Evolutionary conservation across 257 asterid species (phyloP).

Genomic region (Nicotiana knightiana): DNA sequence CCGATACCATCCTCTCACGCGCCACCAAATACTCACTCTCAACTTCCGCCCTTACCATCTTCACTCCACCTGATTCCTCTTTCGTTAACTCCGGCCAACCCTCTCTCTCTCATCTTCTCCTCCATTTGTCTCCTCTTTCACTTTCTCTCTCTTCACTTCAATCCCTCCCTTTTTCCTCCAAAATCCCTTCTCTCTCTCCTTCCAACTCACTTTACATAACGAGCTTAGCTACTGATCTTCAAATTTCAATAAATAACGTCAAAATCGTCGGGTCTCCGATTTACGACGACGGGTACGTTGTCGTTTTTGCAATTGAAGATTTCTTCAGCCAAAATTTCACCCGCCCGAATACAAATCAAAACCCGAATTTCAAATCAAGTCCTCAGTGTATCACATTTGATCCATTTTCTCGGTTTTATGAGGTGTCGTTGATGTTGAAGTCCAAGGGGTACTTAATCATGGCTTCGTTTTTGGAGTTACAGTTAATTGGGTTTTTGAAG

Average conservation of each 20-base stretch:
- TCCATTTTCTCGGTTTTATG: conserved; percentile 29
- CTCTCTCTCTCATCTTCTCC: conserved; percentile 52
- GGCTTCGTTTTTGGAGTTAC: conserved; percentile 69
- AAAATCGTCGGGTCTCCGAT: conserved; percentile 35
- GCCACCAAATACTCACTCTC: conserved; percentile 24
- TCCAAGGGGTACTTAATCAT: conserved; percentile 62
- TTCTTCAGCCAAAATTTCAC: conserved; percentile 46
- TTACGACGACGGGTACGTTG: conserved; percentile 60
- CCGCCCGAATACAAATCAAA: conserved; percentile 5
- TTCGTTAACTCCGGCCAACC: conserved; percentile 61
- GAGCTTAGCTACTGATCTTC: conserved; percentile 9
- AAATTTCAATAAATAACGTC: conserved; percentile 48
- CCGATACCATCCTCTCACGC: conserved; percentile 31
- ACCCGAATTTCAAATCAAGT: conserved; percentile 11
- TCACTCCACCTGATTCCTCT: conserved; percentile 70
- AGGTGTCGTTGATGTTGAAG: conserved; percentile 44
- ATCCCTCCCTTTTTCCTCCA: conserved; percentile 52
- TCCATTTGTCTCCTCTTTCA: conserved; percentile 65
- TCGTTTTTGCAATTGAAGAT: conserved; percentile 45
- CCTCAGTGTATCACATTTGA: conserved; percentile 26
- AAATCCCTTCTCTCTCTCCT: conserved; percentile 56
- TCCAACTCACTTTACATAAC: conserved; percentile 44
- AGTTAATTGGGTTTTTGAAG: conserved; percentile 44
- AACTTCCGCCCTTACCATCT: conserved; percentile 43
- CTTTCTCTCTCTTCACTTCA: conserved; percentile 53